Conservation (phyloP, 148 eudicot species). For the Fagopyrum esculentum region DNA sequence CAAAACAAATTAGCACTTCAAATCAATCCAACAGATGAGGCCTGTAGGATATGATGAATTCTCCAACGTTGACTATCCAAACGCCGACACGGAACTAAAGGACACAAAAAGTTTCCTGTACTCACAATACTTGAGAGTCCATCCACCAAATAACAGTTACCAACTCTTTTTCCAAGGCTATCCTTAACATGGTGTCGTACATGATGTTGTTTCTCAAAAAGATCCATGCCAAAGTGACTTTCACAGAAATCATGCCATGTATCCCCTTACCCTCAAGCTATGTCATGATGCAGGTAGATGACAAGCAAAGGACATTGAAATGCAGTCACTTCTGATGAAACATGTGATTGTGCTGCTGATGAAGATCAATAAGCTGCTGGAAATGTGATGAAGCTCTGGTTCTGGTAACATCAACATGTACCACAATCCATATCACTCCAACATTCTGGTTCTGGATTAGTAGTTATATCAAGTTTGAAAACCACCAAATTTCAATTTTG, state of each 20-base stretch:
- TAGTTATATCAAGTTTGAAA: background rate
- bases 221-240: background rate
- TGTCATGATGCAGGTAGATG: background rate
- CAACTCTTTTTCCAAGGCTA: background rate
- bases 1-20: background rate
- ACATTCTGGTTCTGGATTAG: background rate
- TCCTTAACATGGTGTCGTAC: background rate
- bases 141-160: background rate
- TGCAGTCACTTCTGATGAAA: background rate
- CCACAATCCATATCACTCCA: background rate
- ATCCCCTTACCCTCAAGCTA: background rate
- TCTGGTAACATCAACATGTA: background rate
- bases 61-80: background rate
- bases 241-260: background rate
- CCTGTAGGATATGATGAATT: background rate
- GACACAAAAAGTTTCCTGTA: background rate
- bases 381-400: background rate
- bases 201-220: background rate
- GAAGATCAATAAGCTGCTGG: background rate
- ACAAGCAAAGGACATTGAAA: background rate
- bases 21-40: conserved; percentile 4
- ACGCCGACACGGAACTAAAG: background rate
- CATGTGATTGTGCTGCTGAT: background rate
- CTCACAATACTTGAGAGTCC: background rate
- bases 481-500: background rate